A percentile compares a stretch with the other conserved stretches of the same genome.
These are phyloP conservation scores for Ganoderma meredithae DNA, from an alignment of 1,284 basidiomycete species.

Conservation along the genomic window DNA sequence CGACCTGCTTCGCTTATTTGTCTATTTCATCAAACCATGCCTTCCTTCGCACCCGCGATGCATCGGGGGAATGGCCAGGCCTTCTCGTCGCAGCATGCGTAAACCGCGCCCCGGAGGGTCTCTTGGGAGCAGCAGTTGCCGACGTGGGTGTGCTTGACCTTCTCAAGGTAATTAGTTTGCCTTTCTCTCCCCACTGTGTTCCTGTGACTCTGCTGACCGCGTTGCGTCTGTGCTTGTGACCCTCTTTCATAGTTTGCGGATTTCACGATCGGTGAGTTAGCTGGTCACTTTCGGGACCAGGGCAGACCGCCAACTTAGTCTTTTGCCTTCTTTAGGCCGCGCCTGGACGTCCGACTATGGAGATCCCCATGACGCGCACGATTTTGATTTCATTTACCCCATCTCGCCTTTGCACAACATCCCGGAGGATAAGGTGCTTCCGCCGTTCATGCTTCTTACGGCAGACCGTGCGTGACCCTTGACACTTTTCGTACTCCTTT, in stretches of 20 bases:
- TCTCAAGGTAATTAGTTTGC: constrained; percentile 61
- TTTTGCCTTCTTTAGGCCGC: constrained; percentile 51
- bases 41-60: background rate
- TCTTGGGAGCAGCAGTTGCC: constrained; percentile 81
- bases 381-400: constrained; percentile 85
- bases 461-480: constrained; percentile 69
- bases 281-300: background rate
- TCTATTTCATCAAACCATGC: background rate
- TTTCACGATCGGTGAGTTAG: constrained; percentile 71
- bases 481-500: background rate
- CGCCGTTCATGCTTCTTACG: constrained; percentile 75
- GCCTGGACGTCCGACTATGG: constrained; percentile 88
- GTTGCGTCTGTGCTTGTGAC: background rate
- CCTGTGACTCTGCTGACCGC: constrained; percentile 13
- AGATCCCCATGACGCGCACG: constrained; percentile 75
- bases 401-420: constrained; percentile 84
- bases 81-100: constrained; percentile 82
- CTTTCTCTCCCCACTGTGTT: background rate
- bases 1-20: constrained; percentile 8
- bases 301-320: background rate
- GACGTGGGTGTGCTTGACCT: constrained; percentile 87
- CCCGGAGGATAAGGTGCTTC: constrained; percentile 64
- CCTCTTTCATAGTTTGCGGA: constrained; percentile 64
- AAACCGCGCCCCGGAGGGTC: constrained; percentile 80
- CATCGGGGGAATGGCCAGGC: constrained; percentile 49